Conservation (phyloP, 1,139 yeast genomes). For the Candida sanyaensis region DNA sequence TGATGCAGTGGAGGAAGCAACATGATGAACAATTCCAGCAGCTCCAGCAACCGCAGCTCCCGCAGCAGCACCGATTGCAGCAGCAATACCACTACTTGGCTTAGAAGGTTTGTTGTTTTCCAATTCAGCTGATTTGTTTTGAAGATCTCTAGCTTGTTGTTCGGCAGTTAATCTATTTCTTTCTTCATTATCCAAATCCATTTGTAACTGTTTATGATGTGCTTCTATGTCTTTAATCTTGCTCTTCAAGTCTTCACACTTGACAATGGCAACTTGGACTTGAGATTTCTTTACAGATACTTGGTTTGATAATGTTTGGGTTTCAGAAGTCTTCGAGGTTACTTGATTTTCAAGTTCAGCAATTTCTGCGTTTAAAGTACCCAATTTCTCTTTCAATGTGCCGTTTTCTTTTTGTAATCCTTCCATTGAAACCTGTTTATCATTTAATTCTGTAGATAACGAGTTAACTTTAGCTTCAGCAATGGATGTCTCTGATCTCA, state of each 20-base stretch:
- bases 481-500: conserved; percentile 74
- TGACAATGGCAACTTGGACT: conserved; percentile 59
- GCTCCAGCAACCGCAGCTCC: conserved; percentile 16
- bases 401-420: conserved; percentile 68
- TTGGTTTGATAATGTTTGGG: conserved; percentile 62
- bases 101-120: conserved; percentile 22
- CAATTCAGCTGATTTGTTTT: conserved; percentile 12
- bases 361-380: conserved; percentile 66
- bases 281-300: conserved; percentile 70
- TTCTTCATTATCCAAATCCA: conserved; percentile 26
- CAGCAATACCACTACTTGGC: conserved; percentile 16
- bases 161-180: conserved; percentile 29
- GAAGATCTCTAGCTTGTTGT: conserved; percentile 28
- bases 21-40: conserved; percentile 5
- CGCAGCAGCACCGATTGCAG: conserved; percentile 20
- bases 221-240: conserved; percentile 30
- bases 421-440: conserved; percentile 59
- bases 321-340: conserved; percentile 51
- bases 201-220: conserved; percentile 23
- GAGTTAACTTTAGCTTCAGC: conserved; percentile 82
- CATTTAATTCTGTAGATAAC: conserved; percentile 65
- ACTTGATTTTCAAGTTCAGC: conserved; percentile 58
- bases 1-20: background rate
- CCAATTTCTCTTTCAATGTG: conserved; percentile 65
- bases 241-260: conserved; percentile 47